Percentiles rank a stretch among this genome's conserved stretches.
These are phyloP conservation scores for Rheum nobile DNA, from an alignment of 148 eudicot genomes.

Conservation along the genomic window DNA sequence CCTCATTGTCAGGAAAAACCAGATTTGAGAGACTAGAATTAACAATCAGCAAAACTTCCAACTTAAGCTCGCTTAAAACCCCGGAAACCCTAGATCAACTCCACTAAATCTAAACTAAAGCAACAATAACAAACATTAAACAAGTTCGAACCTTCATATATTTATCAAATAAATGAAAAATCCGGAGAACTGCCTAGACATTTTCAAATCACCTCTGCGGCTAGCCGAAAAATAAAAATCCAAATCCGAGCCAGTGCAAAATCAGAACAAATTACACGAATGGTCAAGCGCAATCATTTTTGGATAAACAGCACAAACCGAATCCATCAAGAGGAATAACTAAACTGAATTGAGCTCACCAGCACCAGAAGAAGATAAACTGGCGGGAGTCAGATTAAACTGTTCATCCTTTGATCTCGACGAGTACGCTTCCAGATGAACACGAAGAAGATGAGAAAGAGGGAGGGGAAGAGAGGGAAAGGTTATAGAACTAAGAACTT, in stretches of 20 bases:
- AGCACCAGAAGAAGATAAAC: slow-evolving; percentile 8
- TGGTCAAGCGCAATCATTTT: background rate
- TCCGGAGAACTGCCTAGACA: background rate
- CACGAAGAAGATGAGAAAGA: background rate
- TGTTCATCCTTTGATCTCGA: slow-evolving; percentile 10
- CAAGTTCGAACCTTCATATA: slow-evolving; percentile 25
- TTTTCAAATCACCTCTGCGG: background rate
- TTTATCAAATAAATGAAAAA: slow-evolving; percentile 22
- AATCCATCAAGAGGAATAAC: background rate
- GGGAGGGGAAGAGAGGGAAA: slow-evolving; percentile 10
- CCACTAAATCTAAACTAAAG: background rate
- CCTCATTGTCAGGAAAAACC: background rate
- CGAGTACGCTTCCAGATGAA: slow-evolving; percentile 3
- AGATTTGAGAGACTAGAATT: background rate
- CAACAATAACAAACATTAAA: background rate
- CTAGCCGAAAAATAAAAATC: background rate
- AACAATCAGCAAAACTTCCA: background rate
- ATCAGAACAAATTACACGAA: background rate
- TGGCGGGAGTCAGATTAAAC: slow-evolving; percentile 18
- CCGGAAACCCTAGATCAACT: slow-evolving; percentile 8
- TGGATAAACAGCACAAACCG: background rate
- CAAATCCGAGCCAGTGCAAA: background rate
- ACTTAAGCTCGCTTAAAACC: background rate
- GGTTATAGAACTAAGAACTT: background rate
- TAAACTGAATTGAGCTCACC: background rate